Conservation (phyloP, 345 rosid genomes). For the Eucalyptus curtisii region DNA sequence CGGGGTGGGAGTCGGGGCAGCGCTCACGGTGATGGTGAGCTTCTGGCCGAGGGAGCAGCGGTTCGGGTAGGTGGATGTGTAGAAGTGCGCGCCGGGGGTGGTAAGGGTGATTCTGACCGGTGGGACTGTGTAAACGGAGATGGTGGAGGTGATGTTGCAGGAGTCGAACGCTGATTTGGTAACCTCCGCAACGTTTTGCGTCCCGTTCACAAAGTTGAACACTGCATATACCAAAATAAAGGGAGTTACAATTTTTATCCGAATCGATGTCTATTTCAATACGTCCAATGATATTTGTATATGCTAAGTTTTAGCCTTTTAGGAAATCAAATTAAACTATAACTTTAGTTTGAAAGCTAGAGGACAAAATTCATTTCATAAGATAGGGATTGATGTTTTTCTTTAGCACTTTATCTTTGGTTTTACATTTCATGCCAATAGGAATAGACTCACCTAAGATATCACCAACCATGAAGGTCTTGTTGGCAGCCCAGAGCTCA, state of each 20-base stretch:
- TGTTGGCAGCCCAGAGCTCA: background rate
- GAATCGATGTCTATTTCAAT: background rate
- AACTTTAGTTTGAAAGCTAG: background rate
- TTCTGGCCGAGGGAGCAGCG: slow-evolving; percentile 36
- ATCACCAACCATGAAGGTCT: slow-evolving; percentile 6
- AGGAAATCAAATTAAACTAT: background rate
- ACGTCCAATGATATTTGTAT: background rate
- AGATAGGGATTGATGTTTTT: background rate
- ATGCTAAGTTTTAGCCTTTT: background rate
- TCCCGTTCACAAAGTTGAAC: slow-evolving; percentile 25
- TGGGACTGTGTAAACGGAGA: background rate
- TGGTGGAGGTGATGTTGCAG: slow-evolving; percentile 20
- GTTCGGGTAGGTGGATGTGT: slow-evolving; percentile 16
- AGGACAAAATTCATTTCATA: background rate
- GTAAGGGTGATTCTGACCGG: slow-evolving; percentile 27
- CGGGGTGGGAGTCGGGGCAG: background rate
- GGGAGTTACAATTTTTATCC: background rate
- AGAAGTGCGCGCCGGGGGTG: slow-evolving; percentile 35
- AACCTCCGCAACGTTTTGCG: slow-evolving; percentile 42
- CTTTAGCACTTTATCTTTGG: background rate
- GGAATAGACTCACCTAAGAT: background rate
- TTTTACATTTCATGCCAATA: background rate
- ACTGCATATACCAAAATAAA: slow-evolving; percentile 5
- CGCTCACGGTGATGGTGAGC: slow-evolving; percentile 1
- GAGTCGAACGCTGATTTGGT: slow-evolving; percentile 18